Evolutionary conservation across 768 basidiomycete species (phyloP).

Genomic region (Leccinellum albellum): DNA sequence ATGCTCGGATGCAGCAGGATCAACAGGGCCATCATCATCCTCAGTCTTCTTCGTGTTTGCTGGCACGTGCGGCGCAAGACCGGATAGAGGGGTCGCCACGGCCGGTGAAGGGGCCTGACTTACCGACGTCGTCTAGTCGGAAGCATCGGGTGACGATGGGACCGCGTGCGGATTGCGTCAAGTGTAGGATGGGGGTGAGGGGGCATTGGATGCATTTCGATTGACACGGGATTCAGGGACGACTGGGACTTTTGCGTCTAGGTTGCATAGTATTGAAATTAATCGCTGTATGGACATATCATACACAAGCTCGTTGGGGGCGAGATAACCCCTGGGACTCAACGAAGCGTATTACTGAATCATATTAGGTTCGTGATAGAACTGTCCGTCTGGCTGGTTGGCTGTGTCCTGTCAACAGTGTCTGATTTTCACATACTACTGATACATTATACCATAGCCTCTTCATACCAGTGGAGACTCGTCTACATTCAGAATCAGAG

Average conservation of each 20-base stretch:
- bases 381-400: too few species aligned
- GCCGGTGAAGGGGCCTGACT: conserved; percentile 10
- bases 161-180: conserved; percentile 63
- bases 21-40: neutral
- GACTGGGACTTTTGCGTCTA: neutral
- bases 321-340: neutral
- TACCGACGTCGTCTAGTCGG: conserved; percentile 20
- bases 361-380: too few species aligned
- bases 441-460: too few species aligned
- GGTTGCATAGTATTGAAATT: conserved; percentile 2
- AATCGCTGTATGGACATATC: conserved; percentile 1
- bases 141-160: conserved; percentile 65
- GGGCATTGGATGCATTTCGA: conserved; percentile 73
- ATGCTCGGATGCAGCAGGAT: conserved; percentile 1
- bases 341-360: too few species aligned
- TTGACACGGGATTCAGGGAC: conserved; percentile 20
- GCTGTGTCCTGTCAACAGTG: too few species aligned
- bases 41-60: neutral
- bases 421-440: too few species aligned
- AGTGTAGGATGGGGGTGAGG: conserved; percentile 60
- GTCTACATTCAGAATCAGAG: conserved; percentile 65
- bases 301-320: neutral
- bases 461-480: conserved; percentile 35
- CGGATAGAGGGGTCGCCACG: conserved; percentile 15
- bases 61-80: conserved; percentile 4